Evolutionary conservation across 768 basidiomycete genomes (phyloP), one percentile per base, ranked within the genome.

Genomic region (Leccinum truebloodii): DNA sequence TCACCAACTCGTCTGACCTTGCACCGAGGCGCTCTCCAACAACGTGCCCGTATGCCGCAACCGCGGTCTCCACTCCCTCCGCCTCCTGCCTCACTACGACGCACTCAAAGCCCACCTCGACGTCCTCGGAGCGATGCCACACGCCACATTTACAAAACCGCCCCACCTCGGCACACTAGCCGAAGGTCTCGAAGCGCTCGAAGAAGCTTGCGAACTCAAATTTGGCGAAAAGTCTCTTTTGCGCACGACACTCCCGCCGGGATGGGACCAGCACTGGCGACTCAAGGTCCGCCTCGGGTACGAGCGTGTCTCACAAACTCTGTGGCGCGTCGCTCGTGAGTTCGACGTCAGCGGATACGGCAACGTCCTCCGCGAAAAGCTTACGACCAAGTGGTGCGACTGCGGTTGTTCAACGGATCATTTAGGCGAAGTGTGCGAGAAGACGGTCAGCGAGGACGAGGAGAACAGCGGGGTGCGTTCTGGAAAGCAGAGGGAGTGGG

Each of bases 341-440:
- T 89, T 89, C 61, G 86, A 89, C 65, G 85, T 88, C 3, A 80
- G 85, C 30, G 89, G 89, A 12, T 90, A 89, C 63, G 89, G 89
- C 0, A 76, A 79, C 37, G 83, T 89, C 14, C 75, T 90, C 34
- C 77, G 87, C 30, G 89, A 90, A 64, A 90, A 90, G 72, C 71
- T 90, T 55, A 86, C 85, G 13, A 81, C 79, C 4, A 90, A 89
- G 65, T 90, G 89, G 89, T 90, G 89, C 68, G 88, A 89, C 60
- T 90, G 89, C 73, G 89, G 89, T 1, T 90, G 89, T 69, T 89
- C 88, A 52, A 89, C 89, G 28, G 89, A 89, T 69, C 88, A 90
- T 67, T 76, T 90, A 13, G 86, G 87, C 1, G 88, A 90, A 69
- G 89, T 90, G 16, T 90, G 89, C 63, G 89, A 90, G 75, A 79